phyloP scores from a whole-genome alignment of 306 rosid genomes.

The Rubus parviflorus region DNA sequence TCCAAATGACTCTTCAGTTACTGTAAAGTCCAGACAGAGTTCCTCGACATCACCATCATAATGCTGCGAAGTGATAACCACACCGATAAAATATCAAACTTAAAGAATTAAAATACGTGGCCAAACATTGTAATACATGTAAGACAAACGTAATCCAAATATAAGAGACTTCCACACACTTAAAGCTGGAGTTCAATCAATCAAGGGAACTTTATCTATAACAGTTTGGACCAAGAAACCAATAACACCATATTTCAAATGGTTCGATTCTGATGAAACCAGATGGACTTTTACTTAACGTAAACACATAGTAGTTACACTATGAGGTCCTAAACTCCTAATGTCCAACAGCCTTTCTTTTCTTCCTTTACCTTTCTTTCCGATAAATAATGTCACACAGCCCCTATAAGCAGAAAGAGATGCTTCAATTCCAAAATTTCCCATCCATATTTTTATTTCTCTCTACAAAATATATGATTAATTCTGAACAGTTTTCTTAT shows the following conservation, averaged over 20 bases:
- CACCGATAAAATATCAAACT: conserved; percentile 33
- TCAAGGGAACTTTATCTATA: not conserved
- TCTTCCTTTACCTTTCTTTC: not conserved
- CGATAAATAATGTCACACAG: not conserved
- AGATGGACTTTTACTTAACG: not conserved
- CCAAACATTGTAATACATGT: conserved; percentile 18
- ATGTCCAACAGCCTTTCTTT: not conserved
- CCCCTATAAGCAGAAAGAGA: not conserved
- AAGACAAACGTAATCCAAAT: conserved; percentile 10
- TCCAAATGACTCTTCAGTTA: conserved; percentile 93
- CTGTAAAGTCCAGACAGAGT: conserved; percentile 87
- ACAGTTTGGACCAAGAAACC: not conserved
- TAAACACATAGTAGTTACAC: not conserved
- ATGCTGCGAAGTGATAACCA: conserved; percentile 49
- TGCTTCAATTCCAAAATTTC: not conserved
- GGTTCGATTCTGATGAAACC: not conserved
- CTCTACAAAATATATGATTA: not conserved
- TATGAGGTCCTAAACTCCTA: not conserved
- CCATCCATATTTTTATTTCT: not conserved
- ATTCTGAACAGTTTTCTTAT: not conserved
- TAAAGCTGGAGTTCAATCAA: conserved; percentile 3
- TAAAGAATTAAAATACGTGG: conserved; percentile 22
- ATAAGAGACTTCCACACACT: conserved; percentile 14
- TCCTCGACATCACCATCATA: conserved; percentile 82
- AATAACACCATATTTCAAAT: conserved; percentile 6